These are phyloP conservation scores for Aaosphaeria pasadenensis DNA, from an alignment of 2,329 filamentous ascomycete species.

Conservation along the genomic window DNA sequence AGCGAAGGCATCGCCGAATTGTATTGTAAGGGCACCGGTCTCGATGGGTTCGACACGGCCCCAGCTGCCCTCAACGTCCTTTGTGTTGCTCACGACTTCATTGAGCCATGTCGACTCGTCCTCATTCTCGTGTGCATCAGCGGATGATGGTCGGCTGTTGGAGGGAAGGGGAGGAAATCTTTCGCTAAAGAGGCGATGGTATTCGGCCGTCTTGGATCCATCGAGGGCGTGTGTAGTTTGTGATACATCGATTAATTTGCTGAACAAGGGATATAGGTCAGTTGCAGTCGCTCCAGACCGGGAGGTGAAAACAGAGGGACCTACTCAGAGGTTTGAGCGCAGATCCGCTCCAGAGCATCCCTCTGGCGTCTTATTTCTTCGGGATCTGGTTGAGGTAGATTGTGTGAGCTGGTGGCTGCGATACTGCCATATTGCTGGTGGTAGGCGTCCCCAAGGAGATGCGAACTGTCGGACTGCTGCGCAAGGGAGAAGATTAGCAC, in stretches of 20 bases:
- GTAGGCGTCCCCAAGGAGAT: constrained; percentile 45
- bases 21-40: constrained; percentile 34
- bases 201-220: constrained; percentile 36
- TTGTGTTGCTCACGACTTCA: constrained; percentile 22
- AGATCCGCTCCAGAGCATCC: constrained; percentile 49
- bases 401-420: constrained; percentile 24
- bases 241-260: constrained; percentile 50
- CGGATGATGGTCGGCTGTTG: constrained; percentile 20
- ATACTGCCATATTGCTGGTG: constrained; percentile 46
- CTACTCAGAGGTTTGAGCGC: constrained; percentile 48
- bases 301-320: constrained; percentile 10
- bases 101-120: constrained; percentile 36
- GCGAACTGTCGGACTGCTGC: constrained; percentile 46
- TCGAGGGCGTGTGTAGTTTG: constrained; percentile 40
- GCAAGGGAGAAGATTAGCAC: constrained; percentile 24
- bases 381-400: constrained; percentile 43
- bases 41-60: constrained; percentile 29
- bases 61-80: constrained; percentile 25
- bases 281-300: neutral
- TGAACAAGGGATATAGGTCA: constrained; percentile 26
- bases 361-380: constrained; percentile 49
- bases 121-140: constrained; percentile 16
- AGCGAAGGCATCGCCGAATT: constrained; percentile 31
- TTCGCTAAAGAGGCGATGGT: constrained; percentile 41
- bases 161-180: constrained; percentile 33